A percentile compares a stretch with the other conserved stretches of the same genome.
Conservation (phyloP, 805 yeast genomes). For the Saturnispora serradocipensis region DNA sequence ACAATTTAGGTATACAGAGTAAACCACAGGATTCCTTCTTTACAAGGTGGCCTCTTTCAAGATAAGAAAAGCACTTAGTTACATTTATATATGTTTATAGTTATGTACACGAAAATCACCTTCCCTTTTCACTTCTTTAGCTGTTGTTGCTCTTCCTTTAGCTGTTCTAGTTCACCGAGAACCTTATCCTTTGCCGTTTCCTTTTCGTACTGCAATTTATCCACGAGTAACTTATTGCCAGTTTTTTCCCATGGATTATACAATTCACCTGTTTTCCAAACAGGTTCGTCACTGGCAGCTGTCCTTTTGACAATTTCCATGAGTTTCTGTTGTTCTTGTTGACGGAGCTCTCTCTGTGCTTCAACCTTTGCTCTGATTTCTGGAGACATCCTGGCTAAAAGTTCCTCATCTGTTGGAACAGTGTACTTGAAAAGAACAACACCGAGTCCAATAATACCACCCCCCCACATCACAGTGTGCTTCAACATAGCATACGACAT, state of each 20-base stretch:
- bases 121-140: neutral
- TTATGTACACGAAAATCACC: neutral
- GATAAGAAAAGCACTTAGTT: neutral
- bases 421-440: constrained; percentile 59
- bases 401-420: constrained; percentile 78
- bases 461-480: constrained; percentile 37
- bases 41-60: constrained; percentile 1
- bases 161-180: constrained; percentile 31
- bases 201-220: constrained; percentile 38
- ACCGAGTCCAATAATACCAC: constrained; percentile 67
- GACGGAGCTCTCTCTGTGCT: constrained; percentile 49
- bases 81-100: neutral
- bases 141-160: constrained; percentile 31
- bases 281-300: constrained; percentile 61
- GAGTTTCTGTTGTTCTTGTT: constrained; percentile 58
- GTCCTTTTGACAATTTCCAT: constrained; percentile 60
- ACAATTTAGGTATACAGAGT: constrained; percentile 11
- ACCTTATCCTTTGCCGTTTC: constrained; percentile 35
- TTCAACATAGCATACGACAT: constrained; percentile 18
- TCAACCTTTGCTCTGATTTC: constrained; percentile 74
- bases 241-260: constrained; percentile 54
- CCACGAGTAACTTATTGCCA: constrained; percentile 30
- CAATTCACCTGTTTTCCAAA: constrained; percentile 73
- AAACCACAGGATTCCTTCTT: neutral
- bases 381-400: constrained; percentile 68